phyloP scores from a whole-genome alignment of 1,139 yeast genomes.

The Kazachstania sp. region DNA sequence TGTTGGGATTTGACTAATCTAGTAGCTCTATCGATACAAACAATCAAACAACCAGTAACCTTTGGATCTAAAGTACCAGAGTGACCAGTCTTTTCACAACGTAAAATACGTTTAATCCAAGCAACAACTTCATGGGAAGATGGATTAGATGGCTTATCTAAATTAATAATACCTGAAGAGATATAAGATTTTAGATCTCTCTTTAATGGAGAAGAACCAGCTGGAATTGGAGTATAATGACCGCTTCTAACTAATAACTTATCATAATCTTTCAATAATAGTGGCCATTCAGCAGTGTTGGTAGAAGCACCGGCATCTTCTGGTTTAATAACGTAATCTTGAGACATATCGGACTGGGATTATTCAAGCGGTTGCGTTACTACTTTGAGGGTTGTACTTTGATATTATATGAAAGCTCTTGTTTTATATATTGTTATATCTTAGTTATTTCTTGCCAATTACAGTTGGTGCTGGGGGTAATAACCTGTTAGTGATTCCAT shows the following conservation, averaged over 20 bases:
- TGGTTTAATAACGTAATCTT: slow-evolving; percentile 79
- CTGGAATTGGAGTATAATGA: slow-evolving; percentile 93
- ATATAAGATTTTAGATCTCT: slow-evolving; percentile 87
- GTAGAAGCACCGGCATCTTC: slow-evolving; percentile 69
- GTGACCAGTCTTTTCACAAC: slow-evolving; percentile 97
- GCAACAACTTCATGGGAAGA: slow-evolving; percentile 98
- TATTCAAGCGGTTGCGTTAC: too few relatives aligned
- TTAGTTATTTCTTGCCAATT: too few relatives aligned
- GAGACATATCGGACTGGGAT: slow-evolving; percentile 36
- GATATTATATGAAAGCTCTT: too few relatives aligned
- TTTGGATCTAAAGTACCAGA: slow-evolving; percentile 98
- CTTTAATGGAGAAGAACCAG: slow-evolving; percentile 90
- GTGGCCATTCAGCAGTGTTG: slow-evolving; percentile 93
- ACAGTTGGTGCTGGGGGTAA: too few relatives aligned
- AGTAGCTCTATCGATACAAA: slow-evolving; percentile 96
- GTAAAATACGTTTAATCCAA: slow-evolving; percentile 92
- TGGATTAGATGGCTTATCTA: slow-evolving; percentile 97
- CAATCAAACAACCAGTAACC: slow-evolving; percentile 96
- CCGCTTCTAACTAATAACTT: slow-evolving; percentile 90
- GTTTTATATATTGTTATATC: too few relatives aligned
- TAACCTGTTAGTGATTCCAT: too few relatives aligned
- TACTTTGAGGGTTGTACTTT: too few relatives aligned
- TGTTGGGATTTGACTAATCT: slow-evolving; percentile 97
- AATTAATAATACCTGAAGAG: slow-evolving; percentile 90
- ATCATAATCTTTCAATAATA: slow-evolving; percentile 87